Percentiles rank a stretch among this genome's conserved stretches.
These are phyloP conservation scores for Boletus sp. DNA, from an alignment of 1,284 basidiomycete genomes.

Conservation along the genomic window DNA sequence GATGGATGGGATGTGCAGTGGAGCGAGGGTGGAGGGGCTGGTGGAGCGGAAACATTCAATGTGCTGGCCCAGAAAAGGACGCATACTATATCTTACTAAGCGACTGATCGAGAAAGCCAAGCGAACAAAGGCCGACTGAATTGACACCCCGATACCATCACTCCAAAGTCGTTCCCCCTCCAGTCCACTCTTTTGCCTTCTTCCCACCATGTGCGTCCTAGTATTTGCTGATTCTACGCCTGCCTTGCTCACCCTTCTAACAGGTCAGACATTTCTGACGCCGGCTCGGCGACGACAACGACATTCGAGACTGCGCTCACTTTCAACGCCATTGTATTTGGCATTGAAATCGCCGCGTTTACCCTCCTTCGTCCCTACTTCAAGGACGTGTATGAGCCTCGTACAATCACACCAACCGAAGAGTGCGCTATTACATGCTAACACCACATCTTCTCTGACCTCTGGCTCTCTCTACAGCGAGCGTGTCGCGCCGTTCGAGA, in stretches of 20 bases:
- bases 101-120: conserved; percentile 11
- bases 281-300: conserved; percentile 47
- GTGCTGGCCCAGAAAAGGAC: conserved; percentile 11
- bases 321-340: conserved; percentile 69
- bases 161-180: conserved; percentile 10
- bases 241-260: conserved; percentile 6
- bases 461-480: conserved; percentile 39
- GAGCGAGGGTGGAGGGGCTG: neutral
- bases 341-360: conserved; percentile 63
- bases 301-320: conserved; percentile 77
- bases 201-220: conserved; percentile 20
- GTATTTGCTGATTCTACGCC: neutral
- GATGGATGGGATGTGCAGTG: too few relatives aligned
- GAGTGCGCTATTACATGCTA: conserved; percentile 37
- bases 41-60: neutral
- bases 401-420: conserved; percentile 56
- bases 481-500: conserved; percentile 47
- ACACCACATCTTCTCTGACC: conserved; percentile 4
- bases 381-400: conserved; percentile 76
- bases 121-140: conserved; percentile 2
- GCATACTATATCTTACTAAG: too few relatives aligned
- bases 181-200: conserved; percentile 12
- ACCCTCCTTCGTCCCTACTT: conserved; percentile 69
- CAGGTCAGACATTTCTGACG: conserved; percentile 25
- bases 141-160: neutral